phyloP scores from a whole-genome alignment of 202 grass and related monocot species.

The Saccharum hybrid region DNA sequence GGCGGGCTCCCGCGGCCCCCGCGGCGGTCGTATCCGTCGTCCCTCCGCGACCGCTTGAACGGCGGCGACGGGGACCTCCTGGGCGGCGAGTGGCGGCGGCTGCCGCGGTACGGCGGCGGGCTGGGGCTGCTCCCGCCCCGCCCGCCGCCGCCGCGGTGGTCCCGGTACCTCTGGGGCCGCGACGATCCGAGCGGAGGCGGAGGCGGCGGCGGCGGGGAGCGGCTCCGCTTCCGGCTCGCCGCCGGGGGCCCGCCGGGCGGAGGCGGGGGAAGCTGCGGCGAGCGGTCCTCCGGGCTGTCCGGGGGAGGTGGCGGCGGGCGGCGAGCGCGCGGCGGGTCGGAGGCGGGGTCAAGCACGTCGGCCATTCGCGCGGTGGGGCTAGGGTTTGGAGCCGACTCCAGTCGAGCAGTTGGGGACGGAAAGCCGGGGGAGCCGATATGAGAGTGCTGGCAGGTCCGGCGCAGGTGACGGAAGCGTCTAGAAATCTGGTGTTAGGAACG shows the following conservation, averaged over 20 bases:
- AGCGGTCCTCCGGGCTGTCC: conserved; percentile 62
- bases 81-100: conserved; percentile 73
- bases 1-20: conserved; percentile 73
- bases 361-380: conserved; percentile 61
- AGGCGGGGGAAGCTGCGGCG: conserved; percentile 54
- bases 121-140: conserved; percentile 62
- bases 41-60: conserved; percentile 82
- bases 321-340: conserved; percentile 55
- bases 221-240: conserved; percentile 63
- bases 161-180: conserved; percentile 62
- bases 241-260: conserved; percentile 56
- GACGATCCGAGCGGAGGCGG: conserved; percentile 56
- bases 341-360: conserved; percentile 72
- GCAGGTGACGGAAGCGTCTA: conserved; percentile 11
- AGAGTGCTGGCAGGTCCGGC: background rate
- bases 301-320: conserved; percentile 51
- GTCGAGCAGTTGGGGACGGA: conserved; percentile 8
- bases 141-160: conserved; percentile 46
- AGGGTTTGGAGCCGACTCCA: conserved; percentile 55
- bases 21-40: conserved; percentile 84
- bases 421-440: background rate
- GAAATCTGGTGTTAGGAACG: background rate
- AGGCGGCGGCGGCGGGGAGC: conserved; percentile 65
- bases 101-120: conserved; percentile 67
- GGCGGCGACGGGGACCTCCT: conserved; percentile 72